Percentiles rank a stretch among this genome's conserved stretches.
phyloP scores from a whole-genome alignment of 2,329 filamentous ascomycete genomes.

The Chaetomiaceae sp. region DNA sequence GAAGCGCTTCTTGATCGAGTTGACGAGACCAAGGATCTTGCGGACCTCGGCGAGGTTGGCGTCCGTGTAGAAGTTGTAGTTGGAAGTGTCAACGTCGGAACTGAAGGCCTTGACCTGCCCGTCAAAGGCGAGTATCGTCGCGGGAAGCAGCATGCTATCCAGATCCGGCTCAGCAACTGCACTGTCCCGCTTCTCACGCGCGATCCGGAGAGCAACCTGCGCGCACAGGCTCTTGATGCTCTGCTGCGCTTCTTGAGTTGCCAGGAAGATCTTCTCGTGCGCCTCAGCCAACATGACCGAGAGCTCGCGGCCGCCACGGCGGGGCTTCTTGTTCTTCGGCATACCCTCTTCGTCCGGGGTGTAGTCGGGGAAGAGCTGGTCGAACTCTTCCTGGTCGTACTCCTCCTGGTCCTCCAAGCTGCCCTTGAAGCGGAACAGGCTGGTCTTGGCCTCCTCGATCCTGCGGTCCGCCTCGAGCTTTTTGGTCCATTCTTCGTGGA shows the following conservation, averaged over 20 bases:
- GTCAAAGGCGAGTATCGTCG: slow-evolving; percentile 61
- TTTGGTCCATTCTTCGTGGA: slow-evolving; percentile 77
- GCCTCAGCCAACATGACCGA: slow-evolving; percentile 58
- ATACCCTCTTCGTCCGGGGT: slow-evolving; percentile 47
- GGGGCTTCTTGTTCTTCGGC: slow-evolving; percentile 29
- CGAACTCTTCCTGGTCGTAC: slow-evolving; percentile 67
- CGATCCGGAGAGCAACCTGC: slow-evolving; percentile 39
- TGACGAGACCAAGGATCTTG: slow-evolving; percentile 65
- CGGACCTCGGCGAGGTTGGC: slow-evolving; percentile 71
- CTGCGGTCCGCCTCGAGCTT: slow-evolving; percentile 73
- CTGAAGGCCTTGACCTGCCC: slow-evolving; percentile 47
- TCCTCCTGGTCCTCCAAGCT: slow-evolving; percentile 72
- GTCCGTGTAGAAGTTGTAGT: slow-evolving; percentile 88
- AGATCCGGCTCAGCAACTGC: slow-evolving; percentile 31
- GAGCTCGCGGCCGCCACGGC: slow-evolving; percentile 46
- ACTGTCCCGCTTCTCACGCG: slow-evolving; percentile 26
- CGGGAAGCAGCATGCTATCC: slow-evolving; percentile 58
- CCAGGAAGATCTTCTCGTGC: slow-evolving; percentile 53
- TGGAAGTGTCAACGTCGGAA: slow-evolving; percentile 18
- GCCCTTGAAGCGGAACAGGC: slow-evolving; percentile 79
- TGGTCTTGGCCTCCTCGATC: slow-evolving; percentile 67
- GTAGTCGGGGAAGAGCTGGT: slow-evolving; percentile 76
- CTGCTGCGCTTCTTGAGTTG: slow-evolving; percentile 36
- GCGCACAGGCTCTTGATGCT: slow-evolving; percentile 44
- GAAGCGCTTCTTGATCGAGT: slow-evolving; percentile 68